A percentile compares a stretch with the other conserved stretches of the same genome.
phyloP scores from a whole-genome alignment of 441 rosid genomes.

The Erodium texanum region DNA sequence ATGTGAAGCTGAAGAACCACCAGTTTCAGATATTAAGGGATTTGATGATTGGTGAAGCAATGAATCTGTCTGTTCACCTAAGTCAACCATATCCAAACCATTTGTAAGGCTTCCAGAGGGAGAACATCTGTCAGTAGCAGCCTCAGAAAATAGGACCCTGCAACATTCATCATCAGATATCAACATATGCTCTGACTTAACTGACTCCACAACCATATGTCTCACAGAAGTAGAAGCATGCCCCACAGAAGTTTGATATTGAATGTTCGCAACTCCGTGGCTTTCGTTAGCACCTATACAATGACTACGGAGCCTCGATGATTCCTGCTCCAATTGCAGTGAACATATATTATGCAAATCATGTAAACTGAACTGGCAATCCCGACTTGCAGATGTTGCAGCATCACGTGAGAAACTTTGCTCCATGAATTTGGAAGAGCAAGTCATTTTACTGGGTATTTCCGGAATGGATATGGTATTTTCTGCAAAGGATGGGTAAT shows the following conservation, averaged over 20 bases:
- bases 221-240: slow-evolving; percentile 35
- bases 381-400: slow-evolving; percentile 7
- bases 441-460: slow-evolving; percentile 43
- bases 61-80: slow-evolving; percentile 33
- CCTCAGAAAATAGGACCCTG: slow-evolving; percentile 60
- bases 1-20: too few relatives aligned
- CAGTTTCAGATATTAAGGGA: slow-evolving; percentile 34
- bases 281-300: slow-evolving; percentile 32
- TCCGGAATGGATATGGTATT: slow-evolving; percentile 43
- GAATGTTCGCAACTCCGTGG: slow-evolving; percentile 30
- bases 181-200: slow-evolving; percentile 43
- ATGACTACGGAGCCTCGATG: slow-evolving; percentile 38
- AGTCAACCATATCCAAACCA: slow-evolving; percentile 28
- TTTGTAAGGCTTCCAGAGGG: slow-evolving; percentile 35
- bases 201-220: slow-evolving; percentile 27
- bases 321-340: slow-evolving; percentile 38
- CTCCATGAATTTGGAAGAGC: slow-evolving; percentile 38
- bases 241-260: slow-evolving; percentile 42
- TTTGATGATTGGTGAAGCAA: slow-evolving; percentile 30
- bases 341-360: slow-evolving; percentile 38
- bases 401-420: slow-evolving; percentile 21
- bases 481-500: slow-evolving; percentile 48
- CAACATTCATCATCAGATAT: slow-evolving; percentile 87
- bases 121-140: slow-evolving; percentile 29
- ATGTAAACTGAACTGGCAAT: slow-evolving; percentile 43